Evolutionary conservation across 1,284 basidiomycete genomes (phyloP).

Genomic region (Hymenochaete sp.): DNA sequence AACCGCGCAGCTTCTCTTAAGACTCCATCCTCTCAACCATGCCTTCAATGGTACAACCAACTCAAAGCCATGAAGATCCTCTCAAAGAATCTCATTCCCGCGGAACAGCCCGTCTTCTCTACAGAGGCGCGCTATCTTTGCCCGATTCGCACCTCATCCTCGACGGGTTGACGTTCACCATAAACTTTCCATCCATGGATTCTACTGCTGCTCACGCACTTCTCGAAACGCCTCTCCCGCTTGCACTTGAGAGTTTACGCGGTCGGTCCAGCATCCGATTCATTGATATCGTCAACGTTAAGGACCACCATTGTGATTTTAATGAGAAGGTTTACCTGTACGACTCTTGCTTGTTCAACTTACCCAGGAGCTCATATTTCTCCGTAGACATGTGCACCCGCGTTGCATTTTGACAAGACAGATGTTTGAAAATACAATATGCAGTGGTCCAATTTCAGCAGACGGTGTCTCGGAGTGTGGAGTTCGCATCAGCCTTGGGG

Average conservation of each 20-base stretch:
- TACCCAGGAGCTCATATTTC: neutral
- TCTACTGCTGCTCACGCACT: conserved; percentile 32
- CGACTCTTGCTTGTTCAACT: conserved; percentile 23
- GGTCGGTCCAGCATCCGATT: conserved; percentile 58
- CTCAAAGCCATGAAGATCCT: neutral
- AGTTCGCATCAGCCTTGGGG: conserved; percentile 60
- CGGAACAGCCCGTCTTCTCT: conserved; percentile 43
- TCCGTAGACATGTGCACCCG: conserved; percentile 58
- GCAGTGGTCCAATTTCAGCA: conserved; percentile 38
- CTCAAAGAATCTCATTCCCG: neutral
- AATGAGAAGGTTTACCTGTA: conserved; percentile 54
- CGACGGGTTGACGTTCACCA: conserved; percentile 65
- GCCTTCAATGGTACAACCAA: neutral
- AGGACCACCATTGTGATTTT: conserved; percentile 52
- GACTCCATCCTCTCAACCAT: neutral
- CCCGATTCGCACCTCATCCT: conserved; percentile 63
- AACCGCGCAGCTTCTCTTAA: no score
- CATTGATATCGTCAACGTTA: conserved; percentile 42
- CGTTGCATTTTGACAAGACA: conserved; percentile 48
- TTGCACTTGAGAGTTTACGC: conserved; percentile 73
- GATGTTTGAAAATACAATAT: conserved; percentile 65
- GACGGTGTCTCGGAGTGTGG: conserved; percentile 38
- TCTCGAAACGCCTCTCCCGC: conserved; percentile 57
- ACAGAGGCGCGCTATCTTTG: conserved; percentile 65
- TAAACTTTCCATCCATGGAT: conserved; percentile 30